A percentile compares a stretch with the other conserved stretches of the same genome.
Conservation (phyloP, 352 stramenopile genomes). For the Pythium guiyangense region DNA sequence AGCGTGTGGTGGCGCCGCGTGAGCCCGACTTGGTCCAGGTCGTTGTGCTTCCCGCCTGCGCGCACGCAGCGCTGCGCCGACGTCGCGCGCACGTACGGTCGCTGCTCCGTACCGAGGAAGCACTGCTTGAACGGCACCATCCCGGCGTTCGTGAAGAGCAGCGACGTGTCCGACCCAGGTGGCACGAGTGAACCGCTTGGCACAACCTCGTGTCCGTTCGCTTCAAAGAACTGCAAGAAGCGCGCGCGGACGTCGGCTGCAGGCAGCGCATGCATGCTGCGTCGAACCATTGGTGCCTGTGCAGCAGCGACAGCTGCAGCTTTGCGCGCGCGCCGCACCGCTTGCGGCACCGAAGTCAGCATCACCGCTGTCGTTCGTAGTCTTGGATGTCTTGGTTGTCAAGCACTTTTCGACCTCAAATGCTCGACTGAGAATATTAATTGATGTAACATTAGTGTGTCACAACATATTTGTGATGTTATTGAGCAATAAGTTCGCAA, state of each 20-base stretch:
- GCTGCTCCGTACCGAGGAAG: conserved; percentile 84
- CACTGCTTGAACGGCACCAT: conserved; percentile 96
- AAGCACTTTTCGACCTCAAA: no score
- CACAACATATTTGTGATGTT: no score
- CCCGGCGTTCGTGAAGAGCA: conserved; percentile 97
- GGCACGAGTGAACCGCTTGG: conserved; percentile 67
- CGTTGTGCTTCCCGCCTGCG: conserved; percentile 97
- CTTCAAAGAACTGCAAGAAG: conserved; percentile 73
- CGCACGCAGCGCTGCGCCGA: conserved; percentile 97
- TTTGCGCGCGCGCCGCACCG: not conserved
- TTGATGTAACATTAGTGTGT: no score
- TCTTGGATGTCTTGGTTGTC: no score
- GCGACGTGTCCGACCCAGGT: conserved; percentile 87
- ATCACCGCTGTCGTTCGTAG: no score
- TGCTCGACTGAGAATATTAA: no score
- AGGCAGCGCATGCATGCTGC: conserved; percentile 35
- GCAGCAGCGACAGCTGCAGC: not conserved
- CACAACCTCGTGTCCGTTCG: conserved; percentile 50
- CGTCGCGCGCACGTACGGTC: conserved; percentile 83
- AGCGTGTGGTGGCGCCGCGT: conserved; percentile 98
- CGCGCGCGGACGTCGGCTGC: conserved; percentile 36
- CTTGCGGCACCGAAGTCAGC: not conserved
- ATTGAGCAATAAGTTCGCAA: no score
- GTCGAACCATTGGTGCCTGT: not conserved
- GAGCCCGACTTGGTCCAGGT: conserved; percentile 97